These are phyloP conservation scores for Linnemannia zychae DNA, from an alignment of 192 early-diverging fungal genomes.

Conservation along the genomic window DNA sequence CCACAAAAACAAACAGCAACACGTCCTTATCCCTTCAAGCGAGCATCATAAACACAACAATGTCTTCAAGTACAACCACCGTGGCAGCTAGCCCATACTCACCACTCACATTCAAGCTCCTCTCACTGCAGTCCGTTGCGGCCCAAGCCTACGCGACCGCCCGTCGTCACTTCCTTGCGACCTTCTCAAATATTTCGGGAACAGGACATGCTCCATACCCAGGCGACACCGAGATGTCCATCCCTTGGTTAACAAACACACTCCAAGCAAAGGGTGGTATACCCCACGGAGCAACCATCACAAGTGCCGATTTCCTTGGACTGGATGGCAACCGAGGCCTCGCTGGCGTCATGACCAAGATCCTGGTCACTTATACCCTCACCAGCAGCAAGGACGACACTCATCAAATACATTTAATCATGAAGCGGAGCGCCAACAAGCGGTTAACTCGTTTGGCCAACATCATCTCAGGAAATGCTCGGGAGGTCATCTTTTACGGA, in stretches of 20 bases:
- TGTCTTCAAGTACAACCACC: neutral
- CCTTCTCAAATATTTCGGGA: constrained; percentile 8
- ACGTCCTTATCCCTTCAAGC: neutral
- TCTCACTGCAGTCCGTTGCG: constrained; percentile 24
- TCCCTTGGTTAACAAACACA: constrained; percentile 24
- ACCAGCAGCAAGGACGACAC: neutral
- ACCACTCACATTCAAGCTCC: constrained; percentile 17
- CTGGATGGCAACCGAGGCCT: constrained; percentile 42
- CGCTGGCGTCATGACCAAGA: constrained; percentile 34
- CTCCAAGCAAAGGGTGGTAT: constrained; percentile 11
- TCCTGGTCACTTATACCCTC: constrained; percentile 22
- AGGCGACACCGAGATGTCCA: constrained; percentile 36
- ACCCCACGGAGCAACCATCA: constrained; percentile 13
- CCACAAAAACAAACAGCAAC: neutral
- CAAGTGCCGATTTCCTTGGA: constrained; percentile 21
- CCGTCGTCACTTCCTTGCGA: constrained; percentile 13
- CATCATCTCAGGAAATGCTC: constrained; percentile 30
- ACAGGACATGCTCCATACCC: constrained; percentile 34
- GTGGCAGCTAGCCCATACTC: neutral
- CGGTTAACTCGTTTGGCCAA: constrained; percentile 10
- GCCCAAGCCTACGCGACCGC: constrained; percentile 30
- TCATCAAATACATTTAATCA: constrained; percentile 27
- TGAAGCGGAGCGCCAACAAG: constrained; percentile 34
- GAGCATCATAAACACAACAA: neutral
- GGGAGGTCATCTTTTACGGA: constrained; percentile 36